Conservation (phyloP, 2,329 filamentous ascomycete species). For the Claviceps digitariae region DNA sequence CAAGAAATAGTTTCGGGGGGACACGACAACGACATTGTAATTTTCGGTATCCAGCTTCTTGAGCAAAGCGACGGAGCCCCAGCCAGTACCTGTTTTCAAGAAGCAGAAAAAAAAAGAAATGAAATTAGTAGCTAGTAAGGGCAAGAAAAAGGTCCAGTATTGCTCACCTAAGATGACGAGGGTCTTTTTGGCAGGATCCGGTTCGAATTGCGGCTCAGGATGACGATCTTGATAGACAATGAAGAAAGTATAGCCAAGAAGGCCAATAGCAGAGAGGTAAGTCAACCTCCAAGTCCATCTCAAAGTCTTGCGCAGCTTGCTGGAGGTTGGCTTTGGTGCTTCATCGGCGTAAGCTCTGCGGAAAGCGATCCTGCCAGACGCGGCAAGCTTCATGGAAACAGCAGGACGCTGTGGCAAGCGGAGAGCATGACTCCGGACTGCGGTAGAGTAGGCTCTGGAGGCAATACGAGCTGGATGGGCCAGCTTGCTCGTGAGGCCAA, state of each 20-base stretch:
- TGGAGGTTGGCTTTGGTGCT: conserved; percentile 33
- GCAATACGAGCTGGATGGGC: conserved; percentile 16
- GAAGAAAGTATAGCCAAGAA: conserved; percentile 61
- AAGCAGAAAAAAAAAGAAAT: no score
- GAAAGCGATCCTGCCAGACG: conserved; percentile 26
- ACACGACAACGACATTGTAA: conserved; percentile 98
- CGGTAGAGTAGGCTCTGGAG: conserved; percentile 21
- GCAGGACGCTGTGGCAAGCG: conserved; percentile 15
- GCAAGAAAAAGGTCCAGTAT: background rate
- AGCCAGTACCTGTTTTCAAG: conserved; percentile 67
- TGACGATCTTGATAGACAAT: conserved; percentile 72
- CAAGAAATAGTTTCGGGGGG: conserved; percentile 98
- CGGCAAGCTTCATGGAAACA: conserved; percentile 21
- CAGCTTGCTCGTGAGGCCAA: conserved; percentile 19
- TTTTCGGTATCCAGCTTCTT: conserved; percentile 99
- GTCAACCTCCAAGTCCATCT: conserved; percentile 74
- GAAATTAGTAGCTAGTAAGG: background rate
- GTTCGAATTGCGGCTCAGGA: conserved; percentile 63
- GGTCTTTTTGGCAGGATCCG: conserved; percentile 89
- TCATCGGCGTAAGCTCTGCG: conserved; percentile 37
- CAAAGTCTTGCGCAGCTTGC: conserved; percentile 54
- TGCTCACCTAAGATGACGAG: conserved; percentile 78
- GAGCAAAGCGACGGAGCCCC: conserved; percentile 86
- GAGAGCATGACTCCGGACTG: conserved; percentile 13
- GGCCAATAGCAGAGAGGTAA: conserved; percentile 59